These are phyloP conservation scores for Melaleuca alternifolia DNA, from an alignment of 345 rosid species.

Conservation along the genomic window DNA sequence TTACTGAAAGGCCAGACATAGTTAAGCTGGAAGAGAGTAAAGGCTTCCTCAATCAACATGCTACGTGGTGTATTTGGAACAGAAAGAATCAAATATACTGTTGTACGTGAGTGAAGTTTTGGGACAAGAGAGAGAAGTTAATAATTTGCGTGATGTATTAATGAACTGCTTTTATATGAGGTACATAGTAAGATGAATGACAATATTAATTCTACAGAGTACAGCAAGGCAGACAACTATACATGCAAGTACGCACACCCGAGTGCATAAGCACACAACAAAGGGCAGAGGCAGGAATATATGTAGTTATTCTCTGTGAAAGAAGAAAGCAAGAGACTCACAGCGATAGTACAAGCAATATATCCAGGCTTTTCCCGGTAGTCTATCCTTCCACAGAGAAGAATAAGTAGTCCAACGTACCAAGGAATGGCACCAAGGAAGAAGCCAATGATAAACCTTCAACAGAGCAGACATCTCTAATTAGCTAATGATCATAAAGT, in stretches of 20 bases:
- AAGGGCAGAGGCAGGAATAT: not conserved
- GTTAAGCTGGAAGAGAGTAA: not conserved
- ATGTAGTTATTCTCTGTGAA: not conserved
- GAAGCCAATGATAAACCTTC: constrained; percentile 80
- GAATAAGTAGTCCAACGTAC: constrained; percentile 59
- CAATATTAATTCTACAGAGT: not conserved
- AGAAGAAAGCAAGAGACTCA: constrained; percentile 21
- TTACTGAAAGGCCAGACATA: not conserved
- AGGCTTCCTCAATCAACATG: not conserved
- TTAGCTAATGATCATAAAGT: not conserved
- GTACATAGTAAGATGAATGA: not conserved
- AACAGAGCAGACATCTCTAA: constrained; percentile 1
- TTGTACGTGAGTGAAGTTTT: not conserved
- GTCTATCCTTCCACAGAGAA: constrained; percentile 62
- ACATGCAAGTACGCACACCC: not conserved
- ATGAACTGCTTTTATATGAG: not conserved
- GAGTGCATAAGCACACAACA: not conserved
- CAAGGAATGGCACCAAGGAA: constrained; percentile 83
- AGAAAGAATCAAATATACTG: not conserved
- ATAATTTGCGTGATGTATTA: not conserved
- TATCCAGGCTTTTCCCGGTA: constrained; percentile 87
- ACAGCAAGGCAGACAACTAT: not conserved
- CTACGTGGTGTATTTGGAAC: not conserved
- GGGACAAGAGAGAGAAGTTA: not conserved
- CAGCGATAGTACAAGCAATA: constrained; percentile 78